Base-by-base conservation (phyloP, 495 filamentous ascomycete genomes). In the Lasiosphaeria hispida region DNA sequence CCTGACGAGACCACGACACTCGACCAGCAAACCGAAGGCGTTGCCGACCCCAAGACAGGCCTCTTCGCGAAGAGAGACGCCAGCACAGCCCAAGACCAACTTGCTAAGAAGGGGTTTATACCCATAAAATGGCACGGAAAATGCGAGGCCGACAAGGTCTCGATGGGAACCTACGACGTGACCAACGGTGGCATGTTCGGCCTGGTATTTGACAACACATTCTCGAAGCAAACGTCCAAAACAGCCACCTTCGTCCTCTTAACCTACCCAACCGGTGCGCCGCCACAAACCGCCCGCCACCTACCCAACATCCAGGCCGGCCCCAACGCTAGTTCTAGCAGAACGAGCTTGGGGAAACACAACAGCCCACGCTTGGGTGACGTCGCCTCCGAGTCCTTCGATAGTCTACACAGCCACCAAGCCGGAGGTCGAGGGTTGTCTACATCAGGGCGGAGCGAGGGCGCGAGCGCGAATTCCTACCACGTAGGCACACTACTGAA, bases 191-290 rank as follows among this genome's bases (percentile, higher is more conserved):
- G 92, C 55, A 97, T 96, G 85, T 98, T 95, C 72, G 94, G 91
- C 34, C 79, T 98, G 53, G 90, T 97, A 23, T 96, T 98, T 68
- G 94, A 98, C 80, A 98, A 98, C 68, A 98, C 95, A 35, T 97
- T 97, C 70, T 95, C 92, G 48, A 97, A 96, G 75, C 88, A 92
- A 68, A 85, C 91, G 40, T 91, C 92, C 50, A 98, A 98, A 74
- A 96, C 88, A 39, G 90, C 89, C 10, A 97, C 93, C 15, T 89
- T 97, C 61, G 93, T 97, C 15, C 83, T 97, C 42, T 81, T 97
- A 61, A 97, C 91, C 11, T 96, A 97, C 63, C 91, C 93, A 35
- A 91, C 90, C 37, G 86, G 85, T 59, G 77, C 85, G 11, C 87
- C 91, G 17, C 94, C 95, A 0, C 90, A 91, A 60, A 84, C 87